These are phyloP conservation scores for Cyclotella atomus DNA, from an alignment of 108 stramenopile species.

Conservation along the genomic window DNA sequence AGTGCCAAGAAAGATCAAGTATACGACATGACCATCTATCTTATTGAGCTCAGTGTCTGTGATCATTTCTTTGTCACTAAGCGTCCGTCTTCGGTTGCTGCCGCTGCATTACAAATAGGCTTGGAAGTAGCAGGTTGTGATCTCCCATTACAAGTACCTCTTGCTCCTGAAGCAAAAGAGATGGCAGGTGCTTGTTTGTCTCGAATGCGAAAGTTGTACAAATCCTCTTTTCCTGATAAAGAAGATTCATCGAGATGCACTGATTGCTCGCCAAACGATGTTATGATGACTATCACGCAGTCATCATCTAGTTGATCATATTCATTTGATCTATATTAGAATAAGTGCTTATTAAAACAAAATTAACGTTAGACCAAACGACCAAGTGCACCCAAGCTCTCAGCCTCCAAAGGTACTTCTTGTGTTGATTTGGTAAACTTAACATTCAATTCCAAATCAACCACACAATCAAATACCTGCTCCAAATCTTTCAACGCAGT, in stretches of 20 bases:
- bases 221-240: background rate
- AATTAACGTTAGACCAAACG: background rate
- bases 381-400: slow-evolving; percentile 26
- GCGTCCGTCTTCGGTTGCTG: slow-evolving; percentile 4
- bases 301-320: background rate
- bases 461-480: slow-evolving; percentile 63
- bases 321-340: background rate
- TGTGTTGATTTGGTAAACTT: slow-evolving; percentile 60
- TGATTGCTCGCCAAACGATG: slow-evolving; percentile 6
- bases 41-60: slow-evolving; percentile 11
- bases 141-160: background rate
- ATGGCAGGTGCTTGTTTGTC: background rate
- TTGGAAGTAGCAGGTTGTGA: slow-evolving; percentile 1
- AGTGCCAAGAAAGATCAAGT: background rate
- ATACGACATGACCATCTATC: background rate
- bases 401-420: slow-evolving; percentile 36
- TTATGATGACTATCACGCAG: background rate
- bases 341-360: background rate
- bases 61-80: slow-evolving; percentile 1
- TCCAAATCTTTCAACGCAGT: slow-evolving; percentile 67
- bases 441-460: slow-evolving; percentile 65
- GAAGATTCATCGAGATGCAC: slow-evolving; percentile 13
- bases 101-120: background rate
- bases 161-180: background rate
- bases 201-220: slow-evolving; percentile 1